A percentile compares a stretch with the other conserved stretches of the same genome.
These are phyloP conservation scores for Wolfiporia cocos DNA, from an alignment of 1,284 basidiomycete species.

Conservation along the genomic window DNA sequence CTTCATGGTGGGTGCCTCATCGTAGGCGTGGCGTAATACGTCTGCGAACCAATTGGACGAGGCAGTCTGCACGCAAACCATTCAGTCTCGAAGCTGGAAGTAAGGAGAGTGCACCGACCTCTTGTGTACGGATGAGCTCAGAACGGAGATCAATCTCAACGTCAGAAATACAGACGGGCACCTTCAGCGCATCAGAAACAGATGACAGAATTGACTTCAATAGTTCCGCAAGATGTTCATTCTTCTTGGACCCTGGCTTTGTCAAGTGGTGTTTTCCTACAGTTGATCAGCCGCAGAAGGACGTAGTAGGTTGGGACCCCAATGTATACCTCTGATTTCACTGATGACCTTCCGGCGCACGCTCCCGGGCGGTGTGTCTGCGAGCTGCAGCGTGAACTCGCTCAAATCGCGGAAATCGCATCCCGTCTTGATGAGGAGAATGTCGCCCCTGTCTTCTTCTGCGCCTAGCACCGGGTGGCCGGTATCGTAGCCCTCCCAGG, in stretches of 20 bases:
- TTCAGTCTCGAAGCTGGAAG: not conserved
- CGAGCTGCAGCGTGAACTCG: constrained; percentile 62
- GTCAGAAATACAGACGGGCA: constrained; percentile 67
- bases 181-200: constrained; percentile 66
- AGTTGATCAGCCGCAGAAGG: not conserved
- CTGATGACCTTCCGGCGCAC: constrained; percentile 66
- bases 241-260: constrained; percentile 55
- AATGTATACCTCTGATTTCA: constrained; percentile 49
- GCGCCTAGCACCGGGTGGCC: constrained; percentile 57
- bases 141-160: constrained; percentile 75
- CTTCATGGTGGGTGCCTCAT: constrained; percentile 63
- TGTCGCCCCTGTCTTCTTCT: constrained; percentile 68
- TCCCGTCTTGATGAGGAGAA: constrained; percentile 80
- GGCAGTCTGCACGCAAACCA: constrained; percentile 51
- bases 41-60: constrained; percentile 90
- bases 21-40: constrained; percentile 81
- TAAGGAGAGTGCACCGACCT: constrained; percentile 35
- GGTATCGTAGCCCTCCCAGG: constrained; percentile 70
- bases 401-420: constrained; percentile 89
- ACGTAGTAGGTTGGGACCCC: not conserved
- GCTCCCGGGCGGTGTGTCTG: constrained; percentile 53
- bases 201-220: constrained; percentile 65
- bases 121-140: constrained; percentile 63
- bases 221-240: constrained; percentile 50
- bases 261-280: constrained; percentile 63